Conservation (phyloP, 768 basidiomycete species). For the Leucosporidium yakuticum region DNA sequence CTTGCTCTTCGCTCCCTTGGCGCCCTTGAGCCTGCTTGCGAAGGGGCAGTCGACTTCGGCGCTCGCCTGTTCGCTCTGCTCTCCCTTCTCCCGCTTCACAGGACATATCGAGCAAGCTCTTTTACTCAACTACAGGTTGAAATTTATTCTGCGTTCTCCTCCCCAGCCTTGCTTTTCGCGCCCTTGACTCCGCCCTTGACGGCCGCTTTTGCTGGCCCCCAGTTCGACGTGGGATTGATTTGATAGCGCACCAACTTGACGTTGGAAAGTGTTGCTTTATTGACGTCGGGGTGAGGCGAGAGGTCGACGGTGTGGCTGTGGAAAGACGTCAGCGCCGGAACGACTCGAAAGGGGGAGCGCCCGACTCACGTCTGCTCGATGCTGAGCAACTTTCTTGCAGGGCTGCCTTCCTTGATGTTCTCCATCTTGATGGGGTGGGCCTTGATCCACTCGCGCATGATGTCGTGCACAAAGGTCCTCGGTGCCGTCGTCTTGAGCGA, state of each 20-base stretch:
- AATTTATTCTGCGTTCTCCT: no score
- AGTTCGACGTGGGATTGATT: slow-evolving; percentile 79
- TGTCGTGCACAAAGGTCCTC: slow-evolving; percentile 64
- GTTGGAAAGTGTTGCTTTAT: slow-evolving; percentile 53
- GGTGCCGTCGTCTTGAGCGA: slow-evolving; percentile 86
- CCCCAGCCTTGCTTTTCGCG: not conserved
- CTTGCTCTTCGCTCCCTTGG: not conserved
- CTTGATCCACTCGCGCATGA: slow-evolving; percentile 80
- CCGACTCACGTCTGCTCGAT: slow-evolving; percentile 60
- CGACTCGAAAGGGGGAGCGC: not conserved
- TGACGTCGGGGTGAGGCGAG: slow-evolving; percentile 61
- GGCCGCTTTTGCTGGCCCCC: slow-evolving; percentile 65
- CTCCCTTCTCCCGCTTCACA: no score
- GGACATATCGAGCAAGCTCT: no score
- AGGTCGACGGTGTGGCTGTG: slow-evolving; percentile 65
- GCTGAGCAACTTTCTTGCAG: slow-evolving; percentile 60
- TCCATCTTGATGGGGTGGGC: slow-evolving; percentile 72
- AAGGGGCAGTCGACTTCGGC: no score
- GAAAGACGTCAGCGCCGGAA: not conserved
- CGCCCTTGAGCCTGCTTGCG: no score
- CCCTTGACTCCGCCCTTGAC: not conserved
- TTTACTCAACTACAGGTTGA: no score
- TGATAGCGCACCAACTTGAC: slow-evolving; percentile 83
- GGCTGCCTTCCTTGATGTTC: slow-evolving; percentile 69
- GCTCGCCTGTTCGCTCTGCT: no score